Evolutionary conservation across 2,329 filamentous ascomycete genomes (phyloP).

Genomic region (Shiraia bambusicola): DNA sequence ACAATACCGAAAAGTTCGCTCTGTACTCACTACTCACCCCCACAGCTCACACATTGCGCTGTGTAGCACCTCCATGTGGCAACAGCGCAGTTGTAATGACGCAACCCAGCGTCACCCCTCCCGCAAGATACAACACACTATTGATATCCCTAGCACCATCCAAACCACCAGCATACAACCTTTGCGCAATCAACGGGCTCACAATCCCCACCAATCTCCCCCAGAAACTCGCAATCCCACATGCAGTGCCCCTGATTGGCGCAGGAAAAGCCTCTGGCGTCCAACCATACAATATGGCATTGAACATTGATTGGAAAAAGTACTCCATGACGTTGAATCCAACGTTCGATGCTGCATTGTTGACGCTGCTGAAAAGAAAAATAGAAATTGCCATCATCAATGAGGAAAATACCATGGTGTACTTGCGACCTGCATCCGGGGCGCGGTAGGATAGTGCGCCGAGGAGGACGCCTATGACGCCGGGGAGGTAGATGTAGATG

Average conservation of each 20-base stretch:
- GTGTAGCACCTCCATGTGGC: conserved; percentile 44
- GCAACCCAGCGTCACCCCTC: conserved; percentile 56
- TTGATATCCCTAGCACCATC: conserved; percentile 47
- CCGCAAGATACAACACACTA: conserved; percentile 58
- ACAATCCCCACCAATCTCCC: conserved; percentile 61
- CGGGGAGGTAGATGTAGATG: conserved; percentile 57
- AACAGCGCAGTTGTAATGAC: conserved; percentile 54
- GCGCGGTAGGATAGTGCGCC: conserved; percentile 52
- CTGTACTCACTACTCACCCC: too few species aligned
- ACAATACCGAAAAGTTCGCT: too few species aligned
- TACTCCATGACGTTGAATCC: conserved; percentile 56
- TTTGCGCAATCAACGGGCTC: conserved; percentile 57
- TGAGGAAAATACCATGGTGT: conserved; percentile 48
- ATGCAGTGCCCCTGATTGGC: conserved; percentile 54
- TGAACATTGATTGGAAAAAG: conserved; percentile 57
- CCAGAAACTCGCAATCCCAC: conserved; percentile 61
- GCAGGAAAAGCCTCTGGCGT: conserved; percentile 56
- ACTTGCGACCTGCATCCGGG: conserved; percentile 48
- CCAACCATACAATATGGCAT: conserved; percentile 55
- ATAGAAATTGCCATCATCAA: conserved; percentile 49
- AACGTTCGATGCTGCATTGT: conserved; percentile 50
- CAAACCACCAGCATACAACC: conserved; percentile 36
- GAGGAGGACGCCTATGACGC: conserved; percentile 54
- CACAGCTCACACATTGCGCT: too few species aligned
- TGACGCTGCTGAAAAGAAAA: conserved; percentile 50